Conservation (phyloP, 805 yeast species). For the Cyberlindnera petersonii region DNA sequence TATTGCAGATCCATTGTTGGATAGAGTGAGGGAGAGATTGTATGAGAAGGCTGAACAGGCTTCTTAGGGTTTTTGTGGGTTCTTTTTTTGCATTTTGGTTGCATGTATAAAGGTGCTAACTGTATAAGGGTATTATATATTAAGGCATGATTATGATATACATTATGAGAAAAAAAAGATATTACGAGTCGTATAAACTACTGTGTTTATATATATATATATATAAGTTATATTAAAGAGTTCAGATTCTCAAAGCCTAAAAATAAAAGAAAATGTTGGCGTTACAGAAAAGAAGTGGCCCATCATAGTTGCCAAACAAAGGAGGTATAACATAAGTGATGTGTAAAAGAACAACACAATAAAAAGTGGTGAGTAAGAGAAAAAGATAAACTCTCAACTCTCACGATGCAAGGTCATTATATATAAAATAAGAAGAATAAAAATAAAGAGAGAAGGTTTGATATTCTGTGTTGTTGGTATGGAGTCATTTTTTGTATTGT, state of each 20-base stretch:
- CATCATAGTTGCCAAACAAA: background rate
- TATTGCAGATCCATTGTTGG: slow-evolving; percentile 21
- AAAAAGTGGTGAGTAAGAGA: background rate
- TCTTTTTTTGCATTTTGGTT: background rate
- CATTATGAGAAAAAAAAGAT: too few species aligned
- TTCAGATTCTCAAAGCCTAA: too few species aligned
- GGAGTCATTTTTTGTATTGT: too few species aligned
- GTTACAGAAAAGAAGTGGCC: background rate
- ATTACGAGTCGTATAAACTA: too few species aligned
- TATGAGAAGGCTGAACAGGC: background rate
- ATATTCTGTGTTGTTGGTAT: too few species aligned
- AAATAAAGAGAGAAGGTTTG: background rate
- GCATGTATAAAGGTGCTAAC: too few species aligned
- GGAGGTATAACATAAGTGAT: background rate
- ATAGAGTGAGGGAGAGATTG: slow-evolving; percentile 19
- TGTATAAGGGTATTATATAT: too few species aligned
- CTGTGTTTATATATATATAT: too few species aligned
- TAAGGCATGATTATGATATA: too few species aligned
- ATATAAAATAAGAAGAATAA: background rate
- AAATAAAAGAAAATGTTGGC: background rate
- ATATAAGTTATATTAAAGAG: too few species aligned
- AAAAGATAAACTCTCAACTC: background rate
- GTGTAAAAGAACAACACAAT: background rate
- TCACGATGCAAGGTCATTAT: slow-evolving; percentile 1
- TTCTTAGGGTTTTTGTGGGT: background rate